Base-by-base conservation (phyloP, 495 filamentous ascomycete species). In the Talaromyces liani region DNA sequence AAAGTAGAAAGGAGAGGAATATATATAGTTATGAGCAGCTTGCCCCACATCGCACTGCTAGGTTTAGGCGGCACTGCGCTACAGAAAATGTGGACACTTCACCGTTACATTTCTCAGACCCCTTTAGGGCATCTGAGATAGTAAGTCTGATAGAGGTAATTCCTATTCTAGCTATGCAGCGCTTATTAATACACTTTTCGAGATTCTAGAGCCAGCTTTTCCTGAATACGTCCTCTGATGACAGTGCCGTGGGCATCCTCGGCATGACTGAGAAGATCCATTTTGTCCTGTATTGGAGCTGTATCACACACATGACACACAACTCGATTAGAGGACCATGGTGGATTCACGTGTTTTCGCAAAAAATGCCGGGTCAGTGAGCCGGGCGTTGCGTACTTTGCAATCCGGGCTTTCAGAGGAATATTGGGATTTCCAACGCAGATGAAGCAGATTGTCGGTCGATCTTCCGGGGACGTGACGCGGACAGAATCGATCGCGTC, bases 351-450 rank as follows among this genome's bases (percentile, higher is more conserved):
- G 60, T 69, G 63, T 57, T 59, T 60, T 36, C 47, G 55, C n/a
- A 62, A 45, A 55, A 66, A 66, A 64, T 69, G 63, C 27, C 63
- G 39, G 5, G 41, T 69, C 24, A 69, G 65, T 36, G 61, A 69
- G 31, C 67, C 61, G 8, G 64, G 49, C 2, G 18, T 65, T 49
- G 27, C 34, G 41, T 65, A 34, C 16, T 65, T 60, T 24, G 9
- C 31, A 47, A 63, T 63, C 61, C 61, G 58, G 8, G 58, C 45
- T 27, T 41, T 60, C 9, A 65, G 58, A 25, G 58, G 64, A 54
- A 69, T 65, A 47, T 65, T 57, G 22, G 59, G 63, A 67, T 66
- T 65, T 12, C 63, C 62, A 31, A 67, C 16, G 45, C 61, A 69
- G 33, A 64, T 54, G 45, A 69, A 65, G 41, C 65, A 69, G 34